A percentile compares a stretch with the other conserved stretches of the same genome.
Conservation (phyloP, 192 early-diverging fungal genomes). For the Hyaloraphidium curvatum region DNA sequence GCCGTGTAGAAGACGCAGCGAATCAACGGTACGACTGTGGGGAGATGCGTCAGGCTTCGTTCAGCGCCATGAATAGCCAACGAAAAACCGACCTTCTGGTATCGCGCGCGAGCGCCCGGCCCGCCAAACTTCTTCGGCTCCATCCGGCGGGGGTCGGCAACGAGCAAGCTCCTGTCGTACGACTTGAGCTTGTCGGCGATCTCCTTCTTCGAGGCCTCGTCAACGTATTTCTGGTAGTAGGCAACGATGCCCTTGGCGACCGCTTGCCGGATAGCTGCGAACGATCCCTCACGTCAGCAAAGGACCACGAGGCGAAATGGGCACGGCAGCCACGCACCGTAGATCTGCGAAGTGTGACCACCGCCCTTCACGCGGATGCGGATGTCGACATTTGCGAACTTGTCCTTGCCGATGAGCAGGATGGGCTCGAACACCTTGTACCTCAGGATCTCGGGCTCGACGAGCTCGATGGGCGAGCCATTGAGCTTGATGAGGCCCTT, state of each 20-base stretch:
- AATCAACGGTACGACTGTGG: no score
- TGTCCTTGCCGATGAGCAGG: slow-evolving; percentile 85
- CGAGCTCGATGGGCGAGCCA: slow-evolving; percentile 84
- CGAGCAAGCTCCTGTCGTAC: slow-evolving; percentile 95
- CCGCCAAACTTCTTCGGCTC: slow-evolving; percentile 99
- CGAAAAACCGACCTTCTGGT: slow-evolving; percentile 32
- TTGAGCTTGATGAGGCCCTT: slow-evolving; percentile 94
- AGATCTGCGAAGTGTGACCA: slow-evolving; percentile 94
- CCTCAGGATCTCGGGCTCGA: slow-evolving; percentile 91
- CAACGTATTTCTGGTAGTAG: slow-evolving; percentile 98
- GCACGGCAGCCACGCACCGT: slow-evolving; percentile 22
- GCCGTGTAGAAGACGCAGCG: background rate
- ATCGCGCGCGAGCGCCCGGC: slow-evolving; percentile 92
- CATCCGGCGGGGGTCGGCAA: slow-evolving; percentile 95
- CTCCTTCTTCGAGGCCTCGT: slow-evolving; percentile 99
- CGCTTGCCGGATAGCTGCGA: slow-evolving; percentile 85
- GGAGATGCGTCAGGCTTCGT: no score
- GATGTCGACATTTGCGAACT: slow-evolving; percentile 92
- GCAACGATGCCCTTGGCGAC: slow-evolving; percentile 98
- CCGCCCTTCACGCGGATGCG: slow-evolving; percentile 91
- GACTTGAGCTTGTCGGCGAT: slow-evolving; percentile 69
- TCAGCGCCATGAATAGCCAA: no score
- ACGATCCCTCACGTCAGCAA: no score
- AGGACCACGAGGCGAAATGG: background rate
- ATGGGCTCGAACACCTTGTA: slow-evolving; percentile 99